phyloP scores from a whole-genome alignment of 331 rosid species.

The Acacia pycnantha region DNA sequence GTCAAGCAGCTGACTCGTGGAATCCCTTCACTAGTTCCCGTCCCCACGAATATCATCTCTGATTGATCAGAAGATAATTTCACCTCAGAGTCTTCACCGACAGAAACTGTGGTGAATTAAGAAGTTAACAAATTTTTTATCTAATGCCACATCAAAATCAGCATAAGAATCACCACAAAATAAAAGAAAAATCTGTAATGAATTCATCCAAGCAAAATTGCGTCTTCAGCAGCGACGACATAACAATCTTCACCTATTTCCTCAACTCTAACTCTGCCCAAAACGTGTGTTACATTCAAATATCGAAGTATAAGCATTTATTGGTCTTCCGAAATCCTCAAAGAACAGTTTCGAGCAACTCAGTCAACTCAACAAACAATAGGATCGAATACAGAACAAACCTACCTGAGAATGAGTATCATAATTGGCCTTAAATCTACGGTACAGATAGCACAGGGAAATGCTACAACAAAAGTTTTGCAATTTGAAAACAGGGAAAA shows the following conservation, averaged over 20 bases:
- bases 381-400: not conserved
- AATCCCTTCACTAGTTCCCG: slow-evolving; percentile 97
- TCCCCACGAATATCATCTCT: slow-evolving; percentile 76
- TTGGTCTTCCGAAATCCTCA: not conserved
- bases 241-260: not conserved
- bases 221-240: not conserved
- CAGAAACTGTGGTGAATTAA: slow-evolving; percentile 40
- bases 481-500: not conserved
- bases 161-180: not conserved
- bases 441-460: not conserved
- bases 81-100: slow-evolving; percentile 32
- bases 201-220: not conserved
- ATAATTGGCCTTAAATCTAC: not conserved
- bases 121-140: slow-evolving; percentile 28
- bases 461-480: not conserved
- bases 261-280: not conserved
- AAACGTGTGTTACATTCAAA: not conserved
- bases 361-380: not conserved
- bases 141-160: not conserved
- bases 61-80: slow-evolving; percentile 40
- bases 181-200: not conserved
- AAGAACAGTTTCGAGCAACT: not conserved
- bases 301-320: not conserved
- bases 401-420: not conserved
- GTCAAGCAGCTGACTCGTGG: slow-evolving; percentile 94